Evolutionary conservation across 345 rosid genomes (phyloP).

Genomic region (Odontarrhena argentea): DNA sequence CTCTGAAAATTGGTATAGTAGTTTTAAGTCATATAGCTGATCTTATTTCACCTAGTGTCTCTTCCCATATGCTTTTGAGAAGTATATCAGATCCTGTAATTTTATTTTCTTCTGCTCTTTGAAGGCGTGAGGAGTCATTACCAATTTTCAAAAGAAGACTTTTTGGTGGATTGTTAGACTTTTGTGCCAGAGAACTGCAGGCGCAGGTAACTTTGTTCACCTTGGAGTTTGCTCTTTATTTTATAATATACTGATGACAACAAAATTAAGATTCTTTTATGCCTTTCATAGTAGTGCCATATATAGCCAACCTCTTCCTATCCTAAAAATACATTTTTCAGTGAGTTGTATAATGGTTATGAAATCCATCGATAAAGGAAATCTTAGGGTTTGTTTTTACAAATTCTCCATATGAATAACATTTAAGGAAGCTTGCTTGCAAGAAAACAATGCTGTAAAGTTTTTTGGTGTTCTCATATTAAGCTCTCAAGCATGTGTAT

Average conservation of each 20-base stretch:
- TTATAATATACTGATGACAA: conserved; percentile 3
- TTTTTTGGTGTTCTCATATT: conserved; percentile 20
- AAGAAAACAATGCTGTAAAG: conserved; percentile 27
- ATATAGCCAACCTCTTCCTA: conserved; percentile 13
- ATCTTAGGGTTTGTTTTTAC: conserved; percentile 8
- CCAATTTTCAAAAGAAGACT: conserved; percentile 96
- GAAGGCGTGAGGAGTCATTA: conserved; percentile 94
- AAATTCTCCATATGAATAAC: conserved; percentile 4
- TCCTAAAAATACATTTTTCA: conserved; percentile 4
- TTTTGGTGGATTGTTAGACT: conserved; percentile 90
- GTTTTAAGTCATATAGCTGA: conserved; percentile 33
- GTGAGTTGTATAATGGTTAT: conserved; percentile 14
- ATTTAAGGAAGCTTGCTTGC: conserved; percentile 13
- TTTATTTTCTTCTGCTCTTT: conserved; percentile 34
- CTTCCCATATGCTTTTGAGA: conserved; percentile 27
- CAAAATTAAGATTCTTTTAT: conserved; percentile 3
- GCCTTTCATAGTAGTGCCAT: conserved; percentile 25
- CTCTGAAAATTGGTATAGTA: conserved; percentile 24
- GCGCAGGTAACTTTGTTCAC: conserved; percentile 65
- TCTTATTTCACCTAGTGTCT: conserved; percentile 19
- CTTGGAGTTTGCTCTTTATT: conserved; percentile 16
- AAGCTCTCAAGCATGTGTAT: conserved; percentile 36
- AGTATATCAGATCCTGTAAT: neutral
- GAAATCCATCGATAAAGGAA: conserved; percentile 10
- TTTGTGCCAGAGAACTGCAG: conserved; percentile 96